phyloP scores from a whole-genome alignment of 202 grass and related monocot species.

The Miscanthus sacchariflorus region DNA sequence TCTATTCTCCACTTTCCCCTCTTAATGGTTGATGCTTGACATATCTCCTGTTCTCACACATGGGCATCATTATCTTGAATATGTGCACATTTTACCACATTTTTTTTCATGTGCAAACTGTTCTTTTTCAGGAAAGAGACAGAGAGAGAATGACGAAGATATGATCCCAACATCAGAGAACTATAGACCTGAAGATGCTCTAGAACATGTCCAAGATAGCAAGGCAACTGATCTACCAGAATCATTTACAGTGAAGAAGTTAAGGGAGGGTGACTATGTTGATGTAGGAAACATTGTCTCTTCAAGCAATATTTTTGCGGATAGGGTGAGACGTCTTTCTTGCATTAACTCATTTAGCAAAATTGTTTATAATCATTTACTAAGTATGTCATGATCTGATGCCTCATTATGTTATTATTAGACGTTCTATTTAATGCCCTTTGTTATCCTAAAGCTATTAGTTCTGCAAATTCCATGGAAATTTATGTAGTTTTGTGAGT shows the following conservation, averaged over 20 bases:
- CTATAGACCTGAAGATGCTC: slow-evolving; percentile 54
- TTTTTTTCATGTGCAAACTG: slow-evolving; percentile 15
- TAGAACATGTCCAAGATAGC: slow-evolving; percentile 42
- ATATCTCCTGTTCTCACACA: not conserved
- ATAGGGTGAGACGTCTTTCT: slow-evolving; percentile 64
- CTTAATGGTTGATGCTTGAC: not conserved
- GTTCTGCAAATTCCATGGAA: slow-evolving; percentile 15
- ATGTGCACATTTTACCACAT: slow-evolving; percentile 11
- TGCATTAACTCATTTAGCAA: not conserved
- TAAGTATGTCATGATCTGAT: not conserved
- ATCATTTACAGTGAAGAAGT: slow-evolving; percentile 45
- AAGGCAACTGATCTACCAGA: slow-evolving; percentile 53
- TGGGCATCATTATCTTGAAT: slow-evolving; percentile 28
- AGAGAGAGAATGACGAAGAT: slow-evolving; percentile 48
- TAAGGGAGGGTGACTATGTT: slow-evolving; percentile 44
- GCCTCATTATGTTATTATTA: slow-evolving; percentile 16
- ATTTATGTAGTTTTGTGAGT: slow-evolving; percentile 22
- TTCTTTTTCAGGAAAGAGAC: slow-evolving; percentile 61
- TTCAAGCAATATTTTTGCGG: slow-evolving; percentile 53
- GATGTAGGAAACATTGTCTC: slow-evolving; percentile 56
- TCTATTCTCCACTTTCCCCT: not conserved
- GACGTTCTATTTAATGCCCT: slow-evolving; percentile 10
- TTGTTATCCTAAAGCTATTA: not conserved
- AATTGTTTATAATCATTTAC: slow-evolving; percentile 32
- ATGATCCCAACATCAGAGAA: slow-evolving; percentile 48